phyloP scores from a whole-genome alignment of 257 asterid genomes.

The Penstemon eatonii region DNA sequence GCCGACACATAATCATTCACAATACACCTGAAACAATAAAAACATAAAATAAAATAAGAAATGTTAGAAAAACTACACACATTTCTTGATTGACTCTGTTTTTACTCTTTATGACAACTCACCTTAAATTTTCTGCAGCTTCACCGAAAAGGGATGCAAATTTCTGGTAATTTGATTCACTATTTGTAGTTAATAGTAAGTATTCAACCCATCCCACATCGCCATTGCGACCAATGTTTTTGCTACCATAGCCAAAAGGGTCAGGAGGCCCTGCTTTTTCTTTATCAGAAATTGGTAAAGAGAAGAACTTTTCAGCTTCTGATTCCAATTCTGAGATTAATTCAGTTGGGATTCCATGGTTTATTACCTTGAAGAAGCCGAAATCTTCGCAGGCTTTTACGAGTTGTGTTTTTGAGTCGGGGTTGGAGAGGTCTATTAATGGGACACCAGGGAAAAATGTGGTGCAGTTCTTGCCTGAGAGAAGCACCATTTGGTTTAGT shows the following conservation, averaged over 20 bases:
- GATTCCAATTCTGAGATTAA: conserved; percentile 54
- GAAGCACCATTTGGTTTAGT: conserved; percentile 35
- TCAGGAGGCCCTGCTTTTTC: conserved; percentile 61
- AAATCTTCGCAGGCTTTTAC: conserved; percentile 78
- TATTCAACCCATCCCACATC: conserved; percentile 78
- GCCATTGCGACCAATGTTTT: conserved; percentile 58
- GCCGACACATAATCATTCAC: conserved; percentile 44
- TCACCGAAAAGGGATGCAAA: conserved; percentile 57
- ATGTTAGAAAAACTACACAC: neutral
- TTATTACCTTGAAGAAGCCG: conserved; percentile 73
- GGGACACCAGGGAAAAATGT: conserved; percentile 54
- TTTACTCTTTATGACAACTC: neutral
- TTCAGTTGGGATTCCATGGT: conserved; percentile 63
- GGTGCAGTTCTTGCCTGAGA: conserved; percentile 30
- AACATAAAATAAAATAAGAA: no score
- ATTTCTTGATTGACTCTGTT: no score
- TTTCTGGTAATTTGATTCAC: conserved; percentile 39
- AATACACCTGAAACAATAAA: conserved; percentile 28
- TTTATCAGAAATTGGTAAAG: conserved; percentile 52
- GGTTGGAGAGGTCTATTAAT: conserved; percentile 66
- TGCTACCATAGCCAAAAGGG: conserved; percentile 79
- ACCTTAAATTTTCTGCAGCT: conserved; percentile 56
- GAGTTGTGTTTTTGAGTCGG: conserved; percentile 58
- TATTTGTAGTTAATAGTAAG: conserved; percentile 51
- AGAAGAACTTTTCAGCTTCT: conserved; percentile 65